Conservation (phyloP, 1,139 yeast species). For the Scheffersomyces quercinus region DNA sequence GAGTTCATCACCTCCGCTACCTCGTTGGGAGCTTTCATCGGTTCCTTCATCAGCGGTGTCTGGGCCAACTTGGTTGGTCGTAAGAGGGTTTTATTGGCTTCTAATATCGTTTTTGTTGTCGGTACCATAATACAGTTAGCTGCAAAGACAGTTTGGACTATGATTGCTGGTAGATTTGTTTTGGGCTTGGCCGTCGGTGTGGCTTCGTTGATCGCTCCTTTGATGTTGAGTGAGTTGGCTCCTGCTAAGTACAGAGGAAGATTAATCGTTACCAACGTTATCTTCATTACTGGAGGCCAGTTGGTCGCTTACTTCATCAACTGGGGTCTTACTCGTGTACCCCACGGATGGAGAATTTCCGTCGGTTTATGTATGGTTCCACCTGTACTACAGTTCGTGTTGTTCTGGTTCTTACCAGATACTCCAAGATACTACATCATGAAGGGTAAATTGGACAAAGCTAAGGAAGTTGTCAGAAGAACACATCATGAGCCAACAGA, state of each 20-base stretch:
- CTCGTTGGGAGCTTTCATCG: constrained; percentile 84
- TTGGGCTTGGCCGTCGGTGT: constrained; percentile 95
- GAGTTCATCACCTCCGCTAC: constrained; percentile 95
- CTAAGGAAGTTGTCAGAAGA: constrained; percentile 61
- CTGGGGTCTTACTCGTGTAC: constrained; percentile 74
- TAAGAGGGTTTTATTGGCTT: constrained; percentile 74
- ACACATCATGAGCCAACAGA: constrained; percentile 60
- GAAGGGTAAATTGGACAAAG: constrained; percentile 63
- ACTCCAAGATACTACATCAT: constrained; percentile 88
- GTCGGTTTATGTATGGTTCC: constrained; percentile 92
- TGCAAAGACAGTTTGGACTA: constrained; percentile 80
- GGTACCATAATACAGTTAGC: constrained; percentile 86
- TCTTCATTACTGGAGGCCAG: constrained; percentile 88
- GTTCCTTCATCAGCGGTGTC: constrained; percentile 75
- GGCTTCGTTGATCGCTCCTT: constrained; percentile 87
- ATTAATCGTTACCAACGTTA: constrained; percentile 64
- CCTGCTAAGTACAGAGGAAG: constrained; percentile 93
- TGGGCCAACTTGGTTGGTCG: constrained; percentile 83
- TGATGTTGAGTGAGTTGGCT: constrained; percentile 88
- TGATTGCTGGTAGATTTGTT: constrained; percentile 83
- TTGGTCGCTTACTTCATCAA: constrained; percentile 89
- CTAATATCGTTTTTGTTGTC: constrained; percentile 73
- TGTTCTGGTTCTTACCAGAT: constrained; percentile 88
- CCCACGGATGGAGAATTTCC: constrained; percentile 89
- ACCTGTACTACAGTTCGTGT: constrained; percentile 70